Percentiles rank a stretch among this genome's conserved stretches.
phyloP scores from a whole-genome alignment of 768 basidiomycete genomes.

The Holtermannia corniformis region DNA sequence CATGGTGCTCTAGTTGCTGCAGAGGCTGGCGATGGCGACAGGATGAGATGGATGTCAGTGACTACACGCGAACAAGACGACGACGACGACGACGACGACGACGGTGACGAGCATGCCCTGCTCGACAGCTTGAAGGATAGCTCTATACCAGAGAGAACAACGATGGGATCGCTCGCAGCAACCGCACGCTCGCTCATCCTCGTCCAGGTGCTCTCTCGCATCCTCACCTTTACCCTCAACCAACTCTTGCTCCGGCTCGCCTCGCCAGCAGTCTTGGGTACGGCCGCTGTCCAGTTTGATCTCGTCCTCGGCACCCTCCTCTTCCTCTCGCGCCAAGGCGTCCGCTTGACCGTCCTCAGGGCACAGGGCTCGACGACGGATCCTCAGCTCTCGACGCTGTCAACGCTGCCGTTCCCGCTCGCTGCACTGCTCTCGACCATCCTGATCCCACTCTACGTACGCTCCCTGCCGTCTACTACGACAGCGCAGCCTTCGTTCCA shows the following conservation, averaged over 20 bases:
- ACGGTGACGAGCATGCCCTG: too few relatives aligned
- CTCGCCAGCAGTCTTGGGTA: slow-evolving; percentile 74
- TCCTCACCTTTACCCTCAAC: slow-evolving; percentile 81
- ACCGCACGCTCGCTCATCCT: slow-evolving; percentile 56
- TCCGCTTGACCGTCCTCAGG: slow-evolving; percentile 76
- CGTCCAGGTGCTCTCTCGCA: slow-evolving; percentile 73
- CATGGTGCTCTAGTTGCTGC: background rate
- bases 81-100: too few relatives aligned
- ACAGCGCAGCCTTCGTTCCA: slow-evolving; percentile 57
- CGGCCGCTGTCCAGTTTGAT: slow-evolving; percentile 89
- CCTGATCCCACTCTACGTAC: slow-evolving; percentile 51
- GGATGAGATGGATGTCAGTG: background rate
- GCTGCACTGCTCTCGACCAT: slow-evolving; percentile 58
- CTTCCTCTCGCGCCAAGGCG: slow-evolving; percentile 86
- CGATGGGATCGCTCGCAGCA: background rate
- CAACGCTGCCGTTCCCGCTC: slow-evolving; percentile 57
- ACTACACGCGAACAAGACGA: background rate
- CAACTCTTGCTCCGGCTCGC: slow-evolving; percentile 75
- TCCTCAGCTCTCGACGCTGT: slow-evolving; percentile 46
- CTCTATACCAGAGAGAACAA: background rate
- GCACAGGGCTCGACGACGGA: background rate
- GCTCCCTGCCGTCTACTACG: slow-evolving; percentile 50
- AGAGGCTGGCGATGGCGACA: background rate
- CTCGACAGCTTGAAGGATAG: too few relatives aligned
- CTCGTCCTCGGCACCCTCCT: slow-evolving; percentile 78